A percentile compares a stretch with the other conserved stretches of the same genome.
phyloP scores from a whole-genome alignment of 768 basidiomycete species.

The Sarcodon sp. region DNA sequence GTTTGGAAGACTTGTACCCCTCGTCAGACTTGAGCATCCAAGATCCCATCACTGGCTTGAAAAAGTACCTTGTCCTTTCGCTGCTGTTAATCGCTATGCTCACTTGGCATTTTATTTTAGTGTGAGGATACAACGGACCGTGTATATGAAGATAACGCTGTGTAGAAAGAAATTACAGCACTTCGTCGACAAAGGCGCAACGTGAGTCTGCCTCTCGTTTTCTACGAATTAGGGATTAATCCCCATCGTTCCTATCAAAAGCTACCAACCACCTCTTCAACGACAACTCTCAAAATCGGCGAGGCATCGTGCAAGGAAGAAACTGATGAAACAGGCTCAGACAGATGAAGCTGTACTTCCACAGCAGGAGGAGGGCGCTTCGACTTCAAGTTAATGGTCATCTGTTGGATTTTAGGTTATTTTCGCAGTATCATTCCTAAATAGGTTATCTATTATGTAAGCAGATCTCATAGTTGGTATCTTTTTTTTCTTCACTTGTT shows the following conservation, averaged over 20 bases:
- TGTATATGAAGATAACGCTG: conserved; percentile 63
- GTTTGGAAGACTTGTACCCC: conserved; percentile 29
- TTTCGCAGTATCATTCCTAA: no score
- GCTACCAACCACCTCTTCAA: conserved; percentile 40
- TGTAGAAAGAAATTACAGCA: conserved; percentile 30
- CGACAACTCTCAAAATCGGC: conserved; percentile 49
- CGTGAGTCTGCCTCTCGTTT: conserved; percentile 25
- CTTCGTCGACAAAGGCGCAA: conserved; percentile 23
- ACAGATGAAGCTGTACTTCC: not conserved
- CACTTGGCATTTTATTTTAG: conserved; percentile 17
- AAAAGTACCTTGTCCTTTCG: not conserved
- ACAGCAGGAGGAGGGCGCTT: not conserved
- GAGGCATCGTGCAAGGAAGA: conserved; percentile 38
- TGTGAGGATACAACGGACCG: conserved; percentile 38
- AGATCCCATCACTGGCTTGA: conserved; percentile 48
- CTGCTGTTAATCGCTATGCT: conserved; percentile 1
- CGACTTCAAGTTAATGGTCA: no score
- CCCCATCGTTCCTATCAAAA: conserved; percentile 12
- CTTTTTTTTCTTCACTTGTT: no score
- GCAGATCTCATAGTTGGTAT: no score
- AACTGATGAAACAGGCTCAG: conserved; percentile 17
- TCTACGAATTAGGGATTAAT: not conserved
- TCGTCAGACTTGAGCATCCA: conserved; percentile 20
- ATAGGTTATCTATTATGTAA: no score
- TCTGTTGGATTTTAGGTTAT: no score